Evolutionary conservation across 129 eudicot genomes (phyloP), one percentile per base, ranked within the genome.

Genomic region (Helichrysum umbraculigerum): DNA sequence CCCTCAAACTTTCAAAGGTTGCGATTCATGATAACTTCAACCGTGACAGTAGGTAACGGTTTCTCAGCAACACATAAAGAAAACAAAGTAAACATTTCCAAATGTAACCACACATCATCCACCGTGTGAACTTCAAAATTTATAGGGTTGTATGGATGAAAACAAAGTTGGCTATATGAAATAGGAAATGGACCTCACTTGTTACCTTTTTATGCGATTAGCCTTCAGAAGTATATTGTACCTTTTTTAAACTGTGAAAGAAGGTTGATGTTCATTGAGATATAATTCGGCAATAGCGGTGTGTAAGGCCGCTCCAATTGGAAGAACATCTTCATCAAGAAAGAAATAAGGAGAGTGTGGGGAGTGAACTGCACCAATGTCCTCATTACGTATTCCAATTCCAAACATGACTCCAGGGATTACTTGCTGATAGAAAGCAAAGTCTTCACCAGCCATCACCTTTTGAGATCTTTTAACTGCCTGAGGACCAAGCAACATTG

Each of bases 391-490:
- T 29, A 90, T 88, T 60, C 98, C 96, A 10, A 93, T 82, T 66
- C 79, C 70, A 68, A 90, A 81, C 78, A 93, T 86, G 4, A 81
- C 88, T 81, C 98, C 97, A 6, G 95, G 96, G 37, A 93, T 83
- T 80, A 30, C 62, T 66, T 88, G 74, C 66, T 87, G 94, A 73
- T 92, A 90, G 82, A 92, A 92, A 37, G 98, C 91, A 35, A 93
- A 93, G 73, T 93, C 92, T 64, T 93, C 98, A 29, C 95, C 95
- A 5, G 90, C 97, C 98, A 93, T 88, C 32, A 84, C 87, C 77
- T 81, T 85, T 2, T 80, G 1, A 15, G 72, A 83, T 22, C 22
- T 75, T 41, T 66, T 73, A 5, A 90, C 89, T 19, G 86, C 87
- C 52, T 75, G 83, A 2, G 83, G 78, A 9, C 94, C 94, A 20